These are phyloP conservation scores for Pythium phragmitis DNA, from an alignment of 352 stramenopile species.

Conservation along the genomic window DNA sequence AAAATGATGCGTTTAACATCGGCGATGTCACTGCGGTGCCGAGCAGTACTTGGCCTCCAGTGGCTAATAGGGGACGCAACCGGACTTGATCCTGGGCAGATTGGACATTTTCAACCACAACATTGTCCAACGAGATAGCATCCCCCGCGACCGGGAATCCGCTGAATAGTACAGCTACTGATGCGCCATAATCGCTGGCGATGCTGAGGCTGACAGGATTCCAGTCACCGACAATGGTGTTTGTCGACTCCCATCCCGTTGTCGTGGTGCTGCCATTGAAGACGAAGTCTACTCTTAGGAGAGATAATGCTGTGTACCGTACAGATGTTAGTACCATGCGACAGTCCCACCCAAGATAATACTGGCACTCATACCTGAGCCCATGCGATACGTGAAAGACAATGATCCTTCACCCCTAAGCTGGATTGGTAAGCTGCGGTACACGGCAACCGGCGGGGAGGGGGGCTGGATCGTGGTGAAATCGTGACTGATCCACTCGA, in stretches of 20 bases:
- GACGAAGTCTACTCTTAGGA: constrained; percentile 33
- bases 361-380: constrained; percentile 15
- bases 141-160: constrained; percentile 28
- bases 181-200: constrained; percentile 21
- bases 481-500: constrained; percentile 24
- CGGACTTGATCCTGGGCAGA: constrained; percentile 20
- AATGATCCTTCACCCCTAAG: constrained; percentile 9
- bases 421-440: constrained; percentile 19
- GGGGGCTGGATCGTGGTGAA: constrained; percentile 18
- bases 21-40: constrained; percentile 8
- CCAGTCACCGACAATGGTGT: constrained; percentile 30
- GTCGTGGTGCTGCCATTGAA: constrained; percentile 28
- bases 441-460: constrained; percentile 7
- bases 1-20: constrained; percentile 25
- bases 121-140: constrained; percentile 39
- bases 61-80: constrained; percentile 31
- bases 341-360: background rate
- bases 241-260: constrained; percentile 31
- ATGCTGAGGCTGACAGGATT: constrained; percentile 28
- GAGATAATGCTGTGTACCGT: constrained; percentile 35
- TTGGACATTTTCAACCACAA: constrained; percentile 25
- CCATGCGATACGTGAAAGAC: constrained; percentile 27
- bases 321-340: background rate
- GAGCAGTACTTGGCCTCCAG: constrained; percentile 48
- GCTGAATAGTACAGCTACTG: constrained; percentile 37